Evolutionary conservation across 1,284 basidiomycete genomes (phyloP), one percentile per base, ranked within the genome.

Genomic region (Vanrija sp.): DNA sequence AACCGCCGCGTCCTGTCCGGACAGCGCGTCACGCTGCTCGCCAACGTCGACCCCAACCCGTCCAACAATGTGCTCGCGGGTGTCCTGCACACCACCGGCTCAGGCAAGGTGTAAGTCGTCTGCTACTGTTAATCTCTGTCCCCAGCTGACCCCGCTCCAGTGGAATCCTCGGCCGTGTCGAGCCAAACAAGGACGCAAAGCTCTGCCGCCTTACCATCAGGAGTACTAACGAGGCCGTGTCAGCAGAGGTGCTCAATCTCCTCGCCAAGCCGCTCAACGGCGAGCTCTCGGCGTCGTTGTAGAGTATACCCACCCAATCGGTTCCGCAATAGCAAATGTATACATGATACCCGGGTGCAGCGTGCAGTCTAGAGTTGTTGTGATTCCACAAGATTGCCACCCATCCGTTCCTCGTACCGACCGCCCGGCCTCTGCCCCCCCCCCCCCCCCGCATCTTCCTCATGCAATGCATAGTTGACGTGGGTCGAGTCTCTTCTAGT

Each of bases 141-240:
- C 8, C 21, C 28, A 23, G 34, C 34, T 34, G 10, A 34, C 34
- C 34, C 34, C 34, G 29, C 21, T 23, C 2, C 49, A 73, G 71
- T 34, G 96, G 95, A 3, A 97, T 95, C 69, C 78, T 99, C 63
- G 78, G 97, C 65, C 83, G 96, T 52, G 73, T 97, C 46, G 96
- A 99, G 76, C 96, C 96, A 1, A 98, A 98, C 78, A 83, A 84
- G 53, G 91, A 94, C 58, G 94, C 93, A 16, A 95, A 95, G 83
- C 80, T 98, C 46, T 96, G 92, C 74, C 88, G 96, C 51, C 73
- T 98, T 58, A 99, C 96, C 8, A 83, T 98, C 44, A 84, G 96
- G 67, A 95, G 93, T 68, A 98, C 96, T 2, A 97, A 95, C 54
- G 94, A 95, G 73, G 82, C 87, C 38, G 92, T 96, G 9, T 92